Base-by-base conservation (phyloP, 2,329 filamentous ascomycete species). In the Botrytis medusae region DNA sequence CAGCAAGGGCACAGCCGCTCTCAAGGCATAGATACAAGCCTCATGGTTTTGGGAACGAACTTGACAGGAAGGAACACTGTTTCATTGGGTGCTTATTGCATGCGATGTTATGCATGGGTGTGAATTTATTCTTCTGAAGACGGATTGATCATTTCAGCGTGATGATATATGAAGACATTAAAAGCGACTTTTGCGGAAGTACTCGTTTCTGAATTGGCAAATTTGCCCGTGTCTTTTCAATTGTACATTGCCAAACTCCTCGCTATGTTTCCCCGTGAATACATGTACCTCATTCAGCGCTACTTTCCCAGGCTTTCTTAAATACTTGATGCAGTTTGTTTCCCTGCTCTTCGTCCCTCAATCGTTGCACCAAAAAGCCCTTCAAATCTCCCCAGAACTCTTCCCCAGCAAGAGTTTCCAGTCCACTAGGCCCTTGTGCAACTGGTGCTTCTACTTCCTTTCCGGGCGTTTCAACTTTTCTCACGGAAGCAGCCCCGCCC, bases 311-410 rank as follows among this genome's bases (percentile, higher is more conserved):
- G 61, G 91, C 91, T 62, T 84, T 84, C 82, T 88, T 91, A 80
- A 98, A 98, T 34, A 92, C 81, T 8, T 82, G 84, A 51, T 87
- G 87, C 78, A 95, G 82, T 78, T 90, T 88, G 77, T 88, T 88
- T 0, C 92, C 93, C 79, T 86, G 82, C 73, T 83, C 83, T 79
- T 89, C 90, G 80, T 97, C 92, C 82, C 92, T 90, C 78, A 97
- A 83, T 81, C 93, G 88, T 84, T 95, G 92, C 79, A 90, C 84
- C 81, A 99, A 81, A 82, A 95, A 98, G 0, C 88, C 92, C 80
- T 90, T 90, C 76, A 99, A 82, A 84, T 98, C 96, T 14, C 83
- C 84, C 96, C 96, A 99, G 81, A 99, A 99, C 72, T 87, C 90
- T 10, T 91, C 88, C 20, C 89, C 91, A 79, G 88, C 84, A 76